Percentiles rank a stretch among this genome's conserved stretches.
Conservation (phyloP, 1,139 yeast genomes). For the Blastobotrys illinoisensis region DNA sequence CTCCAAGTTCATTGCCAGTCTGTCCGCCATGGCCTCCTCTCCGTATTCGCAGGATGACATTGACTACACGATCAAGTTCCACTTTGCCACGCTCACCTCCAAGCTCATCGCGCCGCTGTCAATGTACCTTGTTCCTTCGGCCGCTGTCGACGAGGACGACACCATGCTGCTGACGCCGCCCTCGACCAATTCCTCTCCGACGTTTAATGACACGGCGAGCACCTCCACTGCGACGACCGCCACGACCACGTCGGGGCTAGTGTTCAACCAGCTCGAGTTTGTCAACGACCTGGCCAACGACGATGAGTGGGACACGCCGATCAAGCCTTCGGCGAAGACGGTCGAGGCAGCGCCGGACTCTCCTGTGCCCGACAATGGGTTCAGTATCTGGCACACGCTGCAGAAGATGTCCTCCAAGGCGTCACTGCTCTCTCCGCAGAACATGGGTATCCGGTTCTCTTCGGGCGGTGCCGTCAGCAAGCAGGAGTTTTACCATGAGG, state of each 20-base stretch:
- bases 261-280: conserved; percentile 12
- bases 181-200: neutral
- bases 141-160: neutral
- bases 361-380: neutral
- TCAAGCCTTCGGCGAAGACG: conserved; percentile 3
- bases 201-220: neutral
- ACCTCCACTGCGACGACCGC: neutral
- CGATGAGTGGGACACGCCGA: conserved; percentile 7
- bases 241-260: conserved; percentile 4
- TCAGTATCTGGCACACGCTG: conserved; percentile 9
- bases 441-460: conserved; percentile 8
- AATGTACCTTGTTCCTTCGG: conserved; percentile 15
- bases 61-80: conserved; percentile 17
- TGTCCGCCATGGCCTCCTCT: conserved; percentile 7
- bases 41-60: conserved; percentile 1
- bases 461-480: conserved; percentile 7
- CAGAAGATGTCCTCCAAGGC: conserved; percentile 9
- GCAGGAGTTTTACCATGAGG: conserved; percentile 16
- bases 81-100: conserved; percentile 25
- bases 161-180: neutral
- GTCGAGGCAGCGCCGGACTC: neutral
- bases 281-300: conserved; percentile 9
- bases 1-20: conserved; percentile 15
- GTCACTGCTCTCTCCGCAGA: conserved; percentile 7
- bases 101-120: conserved; percentile 23